These are phyloP conservation scores for Tephrocybe sp. DNA, from an alignment of 768 basidiomycete genomes.

Conservation along the genomic window DNA sequence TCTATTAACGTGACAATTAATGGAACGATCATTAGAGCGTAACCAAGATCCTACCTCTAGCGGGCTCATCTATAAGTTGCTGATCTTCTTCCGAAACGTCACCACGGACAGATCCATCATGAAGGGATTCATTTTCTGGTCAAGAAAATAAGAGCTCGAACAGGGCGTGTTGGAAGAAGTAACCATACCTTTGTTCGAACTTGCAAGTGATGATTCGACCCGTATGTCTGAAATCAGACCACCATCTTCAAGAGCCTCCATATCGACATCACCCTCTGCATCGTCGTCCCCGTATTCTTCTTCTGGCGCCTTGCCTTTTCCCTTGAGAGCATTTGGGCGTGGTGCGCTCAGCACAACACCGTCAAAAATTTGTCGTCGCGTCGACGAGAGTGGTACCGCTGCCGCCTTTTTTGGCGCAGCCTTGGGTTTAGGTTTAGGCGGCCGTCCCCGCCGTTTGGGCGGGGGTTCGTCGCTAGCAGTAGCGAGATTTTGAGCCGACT, in stretches of 20 bases:
- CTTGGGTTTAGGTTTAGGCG: not conserved
- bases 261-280: constrained; percentile 7
- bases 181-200: constrained; percentile 19
- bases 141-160: not conserved
- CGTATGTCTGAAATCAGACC: constrained; percentile 1
- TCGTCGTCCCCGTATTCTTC: not conserved
- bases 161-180: not conserved
- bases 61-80: not conserved
- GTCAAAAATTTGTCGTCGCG: constrained; percentile 18
- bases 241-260: constrained; percentile 10
- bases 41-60: not conserved
- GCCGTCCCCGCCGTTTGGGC: constrained; percentile 13
- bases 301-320: constrained; percentile 11
- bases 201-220: constrained; percentile 19
- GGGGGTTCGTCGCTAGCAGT: not conserved
- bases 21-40: not conserved
- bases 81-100: not conserved
- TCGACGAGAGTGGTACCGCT: constrained; percentile 1
- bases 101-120: not conserved
- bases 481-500: not conserved
- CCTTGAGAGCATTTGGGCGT: not conserved
- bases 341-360: constrained; percentile 13
- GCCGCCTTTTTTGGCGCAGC: not conserved
- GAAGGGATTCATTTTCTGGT: constrained; percentile 13
- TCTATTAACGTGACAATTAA: constrained; percentile 1